Conservation (phyloP, 768 basidiomycete genomes). For the Fomitopsis pulvina region DNA sequence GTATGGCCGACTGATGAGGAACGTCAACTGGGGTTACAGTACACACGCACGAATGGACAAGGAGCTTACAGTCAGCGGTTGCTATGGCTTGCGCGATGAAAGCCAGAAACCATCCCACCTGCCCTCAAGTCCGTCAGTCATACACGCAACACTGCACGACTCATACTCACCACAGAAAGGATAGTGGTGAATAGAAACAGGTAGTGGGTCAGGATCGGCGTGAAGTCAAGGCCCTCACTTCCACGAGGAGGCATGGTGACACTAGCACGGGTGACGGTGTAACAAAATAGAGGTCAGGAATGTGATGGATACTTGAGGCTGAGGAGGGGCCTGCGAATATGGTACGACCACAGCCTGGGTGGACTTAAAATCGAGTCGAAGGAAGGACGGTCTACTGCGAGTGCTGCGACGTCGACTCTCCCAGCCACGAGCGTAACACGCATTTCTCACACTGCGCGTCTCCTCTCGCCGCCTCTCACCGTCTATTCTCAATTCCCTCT, state of each 20-base stretch:
- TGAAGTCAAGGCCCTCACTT: conserved; percentile 74
- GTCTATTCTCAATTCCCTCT: background rate
- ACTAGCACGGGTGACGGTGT: background rate
- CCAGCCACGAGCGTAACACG: conserved; percentile 1
- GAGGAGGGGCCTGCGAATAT: background rate
- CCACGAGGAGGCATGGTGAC: conserved; percentile 41
- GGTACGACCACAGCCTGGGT: background rate
- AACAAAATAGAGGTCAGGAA: background rate
- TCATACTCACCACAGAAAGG: conserved; percentile 52
- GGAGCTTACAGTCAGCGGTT: conserved; percentile 27
- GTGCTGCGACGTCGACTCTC: background rate
- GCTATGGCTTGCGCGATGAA: conserved; percentile 45
- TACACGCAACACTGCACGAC: background rate
- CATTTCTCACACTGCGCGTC: conserved; percentile 5
- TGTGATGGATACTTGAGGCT: background rate
- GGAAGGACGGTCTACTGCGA: background rate
- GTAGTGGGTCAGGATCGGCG: conserved; percentile 86
- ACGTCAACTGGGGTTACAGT: conserved; percentile 17
- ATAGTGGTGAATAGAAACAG: conserved; percentile 86
- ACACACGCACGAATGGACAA: background rate
- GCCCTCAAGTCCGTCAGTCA: conserved; percentile 1
- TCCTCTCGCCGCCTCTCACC: background rate
- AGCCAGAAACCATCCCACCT: conserved; percentile 36
- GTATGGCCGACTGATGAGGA: conserved; percentile 25
- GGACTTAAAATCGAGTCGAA: background rate